These are phyloP conservation scores for Escallonia rubra DNA, from an alignment of 129 eudicot genomes.

Conservation along the genomic window DNA sequence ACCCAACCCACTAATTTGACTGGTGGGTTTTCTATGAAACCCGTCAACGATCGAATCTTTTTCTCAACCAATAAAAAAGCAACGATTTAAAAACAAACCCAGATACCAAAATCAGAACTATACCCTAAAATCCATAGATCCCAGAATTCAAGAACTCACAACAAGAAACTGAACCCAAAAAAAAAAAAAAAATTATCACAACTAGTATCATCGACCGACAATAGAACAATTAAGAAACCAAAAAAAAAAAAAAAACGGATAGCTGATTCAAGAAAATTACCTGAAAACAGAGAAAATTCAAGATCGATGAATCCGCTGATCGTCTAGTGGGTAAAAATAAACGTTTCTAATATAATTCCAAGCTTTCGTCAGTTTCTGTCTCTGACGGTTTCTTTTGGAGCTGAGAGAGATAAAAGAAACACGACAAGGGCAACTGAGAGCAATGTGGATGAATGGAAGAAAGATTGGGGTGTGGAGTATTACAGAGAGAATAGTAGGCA, in stretches of 20 bases:
- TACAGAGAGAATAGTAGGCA: neutral
- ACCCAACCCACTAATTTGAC: slow-evolving; percentile 12
- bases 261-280: neutral
- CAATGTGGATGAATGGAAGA: slow-evolving; percentile 11
- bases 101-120: slow-evolving; percentile 3
- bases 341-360: slow-evolving; percentile 11
- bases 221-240: neutral
- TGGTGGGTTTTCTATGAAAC: neutral
- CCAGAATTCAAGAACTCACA: slow-evolving; percentile 13
- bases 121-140: slow-evolving; percentile 30
- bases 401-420: neutral
- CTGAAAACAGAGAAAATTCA: slow-evolving; percentile 2
- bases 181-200: neutral
- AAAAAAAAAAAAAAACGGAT: neutral
- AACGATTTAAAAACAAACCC: neutral
- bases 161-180: neutral
- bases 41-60: slow-evolving; percentile 3
- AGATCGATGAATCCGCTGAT: slow-evolving; percentile 4
- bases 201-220: neutral
- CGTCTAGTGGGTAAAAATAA: slow-evolving; percentile 7
- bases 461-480: neutral
- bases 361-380: slow-evolving; percentile 1
- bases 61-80: neutral
- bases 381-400: slow-evolving; percentile 8
- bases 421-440: slow-evolving; percentile 7